Base-by-base conservation (phyloP, 805 yeast genomes). In the Kodamaea fukazawae region DNA sequence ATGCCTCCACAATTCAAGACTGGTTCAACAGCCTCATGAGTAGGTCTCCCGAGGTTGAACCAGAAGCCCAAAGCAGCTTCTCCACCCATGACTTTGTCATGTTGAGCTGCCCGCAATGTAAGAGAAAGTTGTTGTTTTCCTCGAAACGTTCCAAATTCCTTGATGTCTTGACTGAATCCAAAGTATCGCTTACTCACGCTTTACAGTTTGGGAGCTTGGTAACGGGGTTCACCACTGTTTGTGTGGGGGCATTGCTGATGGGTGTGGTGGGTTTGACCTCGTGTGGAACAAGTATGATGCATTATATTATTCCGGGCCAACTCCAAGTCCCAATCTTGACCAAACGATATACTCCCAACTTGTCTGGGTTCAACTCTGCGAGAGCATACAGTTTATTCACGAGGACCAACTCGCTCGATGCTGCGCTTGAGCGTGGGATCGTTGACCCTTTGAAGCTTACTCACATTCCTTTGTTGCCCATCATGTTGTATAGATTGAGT, bases 31-130 rank as follows among this genome's bases (percentile, higher is more conserved):
- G 29, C 16, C 8, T 32, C 7, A 28, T 38, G 33, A 27, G n/a
- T 9, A 26, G 37, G 6, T 12, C 34, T 13, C 27, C 23, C 12
- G n/a, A n/a, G n/a, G n/a, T n/a, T n/a, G n/a, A n/a, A n/a, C n/a
- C n/a, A n/a, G n/a, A n/a, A 23, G 27, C 8, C 13, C 34, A 4
- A 10, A 11, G 32, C 7, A 26, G 13, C 15, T 14, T 6, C 25
- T 5, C 7, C 34, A 18, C 41, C 2, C 32, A 38, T 2, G 41
- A 41, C 25, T 18, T 26, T 8, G 42, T 38, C 15, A 33, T 38
- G 34, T 23, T 39, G 31, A 31, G 34, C 4, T 69, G 74, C 41
- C 73, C 73, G 3, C 74, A 69, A 43, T 69, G 74, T 43, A 66
- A 66, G 39, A 48, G 53, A 17, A 57, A 59, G 18, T 60, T 69